These are phyloP conservation scores for Crithidia fasciculata DNA, from an alignment of 208 protist genomes.

Conservation along the genomic window DNA sequence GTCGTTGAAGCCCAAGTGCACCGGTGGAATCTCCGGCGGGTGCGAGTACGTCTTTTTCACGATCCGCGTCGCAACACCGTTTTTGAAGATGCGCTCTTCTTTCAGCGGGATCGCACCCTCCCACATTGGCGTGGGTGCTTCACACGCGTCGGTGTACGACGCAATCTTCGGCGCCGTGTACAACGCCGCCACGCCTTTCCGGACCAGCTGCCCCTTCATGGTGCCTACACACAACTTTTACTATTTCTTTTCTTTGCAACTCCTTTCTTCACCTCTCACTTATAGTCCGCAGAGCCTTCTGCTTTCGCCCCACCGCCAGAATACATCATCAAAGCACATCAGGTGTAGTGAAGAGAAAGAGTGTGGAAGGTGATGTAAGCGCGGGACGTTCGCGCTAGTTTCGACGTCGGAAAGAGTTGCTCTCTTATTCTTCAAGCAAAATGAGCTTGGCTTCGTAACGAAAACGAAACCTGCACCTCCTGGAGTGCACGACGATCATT, in stretches of 20 bases:
- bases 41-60: slow-evolving; percentile 84
- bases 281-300: no score
- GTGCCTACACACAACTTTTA: background rate
- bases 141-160: slow-evolving; percentile 88
- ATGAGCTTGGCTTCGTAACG: no score
- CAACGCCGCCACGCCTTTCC: slow-evolving; percentile 55
- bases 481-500: no score
- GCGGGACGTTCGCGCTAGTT: no score
- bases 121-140: slow-evolving; percentile 88
- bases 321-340: no score
- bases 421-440: no score
- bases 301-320: no score
- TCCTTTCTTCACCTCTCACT: background rate
- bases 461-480: no score
- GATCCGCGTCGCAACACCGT: slow-evolving; percentile 52
- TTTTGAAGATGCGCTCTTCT: slow-evolving; percentile 59
- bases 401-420: no score
- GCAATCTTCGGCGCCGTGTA: slow-evolving; percentile 64
- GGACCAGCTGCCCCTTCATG: slow-evolving; percentile 59
- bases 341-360: no score
- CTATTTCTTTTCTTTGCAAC: background rate
- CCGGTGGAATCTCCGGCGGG: slow-evolving; percentile 68
- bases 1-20: slow-evolving; percentile 77
- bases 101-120: slow-evolving; percentile 84
- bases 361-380: no score